Base-by-base conservation (phyloP, 2,329 filamentous ascomycete species). In the Penicillium crustosum region DNA sequence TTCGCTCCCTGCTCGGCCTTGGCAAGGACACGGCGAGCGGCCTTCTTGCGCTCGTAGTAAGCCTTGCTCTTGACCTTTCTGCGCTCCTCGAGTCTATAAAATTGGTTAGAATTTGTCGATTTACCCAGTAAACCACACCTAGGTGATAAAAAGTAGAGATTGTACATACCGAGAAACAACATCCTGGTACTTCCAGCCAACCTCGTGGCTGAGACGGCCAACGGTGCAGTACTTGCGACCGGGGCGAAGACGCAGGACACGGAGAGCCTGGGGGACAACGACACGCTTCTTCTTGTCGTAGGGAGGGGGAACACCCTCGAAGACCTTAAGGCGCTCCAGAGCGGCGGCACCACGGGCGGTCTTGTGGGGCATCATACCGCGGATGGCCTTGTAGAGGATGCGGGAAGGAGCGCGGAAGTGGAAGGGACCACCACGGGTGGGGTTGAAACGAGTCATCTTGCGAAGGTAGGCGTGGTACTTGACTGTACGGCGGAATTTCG, bases 41-140 rank as follows among this genome's bases (percentile, higher is more conserved):
- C 87, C 91, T 95, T 96, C 94, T 97, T 99, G 87, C 93, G 92
- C 87, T 96, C 93, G 88, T 97, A 97, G 90, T 97, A 99, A 79
- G 94, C 94, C 73, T 90, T 87, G 77, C 92, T 89, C 91, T 97
- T 99, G 81, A 95, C 93, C 87, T 99, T 99, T 86, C 94, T 91
- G 83, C 93, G 88, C 88, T 99, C 94, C 87, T 99, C 94, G 77
- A 99, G 88, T 83, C 94, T 97, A 75, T 71, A 60, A 51, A 29
- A 51, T 44, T 43, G 49, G 49, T 61, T 41, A 62, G 61, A 70
- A 61, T 70, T 62, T 61, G 39, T 29, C 7, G 13, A 27, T 27
- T 12, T 19, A 15, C 12, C 5, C n/a, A 47, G 9, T 13, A 4
- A 10, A 33, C 21, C 36, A 50, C 38, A 17, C 21, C 21, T 9